Base-by-base conservation (phyloP, 139 green algal species). In the Micractinium sp. region DNA sequence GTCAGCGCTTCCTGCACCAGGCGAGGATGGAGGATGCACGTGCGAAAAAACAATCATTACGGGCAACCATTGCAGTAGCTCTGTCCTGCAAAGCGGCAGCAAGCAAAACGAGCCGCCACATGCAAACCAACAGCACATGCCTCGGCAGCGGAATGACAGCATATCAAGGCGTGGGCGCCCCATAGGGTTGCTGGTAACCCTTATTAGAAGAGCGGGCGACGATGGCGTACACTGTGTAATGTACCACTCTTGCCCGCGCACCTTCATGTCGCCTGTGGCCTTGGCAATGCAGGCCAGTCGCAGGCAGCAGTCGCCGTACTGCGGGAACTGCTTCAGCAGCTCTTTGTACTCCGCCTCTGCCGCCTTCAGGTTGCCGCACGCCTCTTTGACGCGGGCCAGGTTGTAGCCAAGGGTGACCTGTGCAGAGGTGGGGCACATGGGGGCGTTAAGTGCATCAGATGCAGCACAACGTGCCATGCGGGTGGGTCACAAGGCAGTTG, bases 221-320 rank as follows among this genome's bases (percentile, higher is more conserved):
- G 1, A 38, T 77, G 23, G n/a, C 31, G 16, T 27, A 2, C 27
- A 23, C 31, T n/a, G 74, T 31, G 35, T n/a, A n/a, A n/a, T n/a
- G n/a, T n/a, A n/a, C n/a, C n/a, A n/a, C n/a, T n/a, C n/a, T n/a
- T n/a, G n/a, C n/a, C n/a, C 71, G 0, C 77, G 20, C 60, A 53
- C 87, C 80, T 73, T 87, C 22, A 47, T 85, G 74, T 91, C 61
- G 19, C 90, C 90, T 0, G 82, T 56, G 25, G 73, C 61, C 67
- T 88, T 87, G 61, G 94, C 92, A 19, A 99, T 94, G 88, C 89
- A 94, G 1, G 95, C 94, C 74, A 99, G 93, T 23, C 97, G 96
- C 88, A 99, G 93, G 85, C 94, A 92, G 92, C 95, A 97, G 91
- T 98, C 97, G 15, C 93, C 93, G 93, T 99, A 98, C 60, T 89